Conservation (phyloP, 306 rosid genomes). For the Aeschynomene evenia region DNA sequence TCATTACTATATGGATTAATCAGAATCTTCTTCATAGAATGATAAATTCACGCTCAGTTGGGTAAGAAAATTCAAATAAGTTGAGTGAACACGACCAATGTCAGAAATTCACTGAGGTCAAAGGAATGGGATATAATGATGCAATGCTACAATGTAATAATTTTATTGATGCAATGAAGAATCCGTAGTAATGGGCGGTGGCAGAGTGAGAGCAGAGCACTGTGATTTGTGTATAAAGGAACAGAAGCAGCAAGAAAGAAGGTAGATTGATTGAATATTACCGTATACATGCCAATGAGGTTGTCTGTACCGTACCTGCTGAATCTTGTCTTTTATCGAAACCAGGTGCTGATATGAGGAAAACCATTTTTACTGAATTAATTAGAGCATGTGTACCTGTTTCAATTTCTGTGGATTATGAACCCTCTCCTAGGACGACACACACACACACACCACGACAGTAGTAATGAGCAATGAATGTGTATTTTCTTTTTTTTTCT, state of each 20-base stretch:
- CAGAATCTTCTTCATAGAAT: no score
- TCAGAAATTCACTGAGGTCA: neutral
- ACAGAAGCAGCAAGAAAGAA: neutral
- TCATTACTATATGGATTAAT: no score
- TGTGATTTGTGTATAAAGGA: neutral
- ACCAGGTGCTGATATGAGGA: slow-evolving; percentile 40
- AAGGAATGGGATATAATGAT: neutral
- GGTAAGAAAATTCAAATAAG: neutral
- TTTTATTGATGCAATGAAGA: neutral
- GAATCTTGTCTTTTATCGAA: slow-evolving; percentile 23
- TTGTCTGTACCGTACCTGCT: neutral
- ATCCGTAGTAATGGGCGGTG: slow-evolving; percentile 1
- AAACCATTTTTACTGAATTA: slow-evolving; percentile 31
- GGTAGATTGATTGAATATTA: no score
- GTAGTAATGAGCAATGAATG: neutral
- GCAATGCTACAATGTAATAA: neutral
- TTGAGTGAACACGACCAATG: neutral
- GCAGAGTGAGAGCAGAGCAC: slow-evolving; percentile 19
- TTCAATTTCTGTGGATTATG: slow-evolving; percentile 10
- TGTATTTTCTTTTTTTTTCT: slow-evolving; percentile 1
- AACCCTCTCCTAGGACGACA: neutral
- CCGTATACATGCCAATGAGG: neutral
- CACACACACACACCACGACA: no score
- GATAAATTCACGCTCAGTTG: neutral
- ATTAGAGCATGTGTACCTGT: neutral